These are phyloP conservation scores for Coemansia sp. DNA, from an alignment of 192 early-diverging fungal species.

Conservation along the genomic window DNA sequence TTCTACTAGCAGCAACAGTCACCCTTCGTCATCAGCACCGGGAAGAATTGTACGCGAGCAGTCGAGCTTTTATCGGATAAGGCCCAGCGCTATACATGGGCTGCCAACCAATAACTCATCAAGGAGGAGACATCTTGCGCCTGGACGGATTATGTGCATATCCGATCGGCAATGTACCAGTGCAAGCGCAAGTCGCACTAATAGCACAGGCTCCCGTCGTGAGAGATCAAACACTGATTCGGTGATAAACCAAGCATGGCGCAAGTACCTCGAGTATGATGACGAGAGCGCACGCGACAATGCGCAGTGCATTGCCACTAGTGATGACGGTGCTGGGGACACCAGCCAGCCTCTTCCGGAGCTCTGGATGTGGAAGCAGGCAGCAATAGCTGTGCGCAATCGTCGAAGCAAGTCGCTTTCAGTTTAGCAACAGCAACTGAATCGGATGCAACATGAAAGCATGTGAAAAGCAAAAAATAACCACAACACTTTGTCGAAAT, in stretches of 20 bases:
- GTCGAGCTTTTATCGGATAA: background rate
- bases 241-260: constrained; percentile 45
- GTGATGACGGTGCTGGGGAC: constrained; percentile 10
- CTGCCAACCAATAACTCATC: background rate
- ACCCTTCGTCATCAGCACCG: background rate
- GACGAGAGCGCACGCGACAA: constrained; percentile 25
- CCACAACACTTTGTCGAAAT: too few species aligned
- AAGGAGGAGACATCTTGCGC: background rate
- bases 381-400: constrained; percentile 46
- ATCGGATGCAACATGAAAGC: background rate
- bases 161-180: background rate
- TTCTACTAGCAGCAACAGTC: background rate
- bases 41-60: background rate
- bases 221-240: constrained; percentile 52
- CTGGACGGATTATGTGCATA: background rate
- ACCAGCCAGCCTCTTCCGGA: constrained; percentile 37
- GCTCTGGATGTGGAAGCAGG: constrained; percentile 54
- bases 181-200: constrained; percentile 14
- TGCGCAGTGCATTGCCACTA: constrained; percentile 21
- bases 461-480: too few species aligned
- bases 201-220: constrained; percentile 35
- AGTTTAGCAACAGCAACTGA: constrained; percentile 10
- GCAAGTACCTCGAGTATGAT: constrained; percentile 37
- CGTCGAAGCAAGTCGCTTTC: constrained; percentile 49
- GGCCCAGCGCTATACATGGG: background rate